These are phyloP conservation scores for Fusarium foetens DNA, from an alignment of 2,329 filamentous ascomycete genomes.

Conservation along the genomic window DNA sequence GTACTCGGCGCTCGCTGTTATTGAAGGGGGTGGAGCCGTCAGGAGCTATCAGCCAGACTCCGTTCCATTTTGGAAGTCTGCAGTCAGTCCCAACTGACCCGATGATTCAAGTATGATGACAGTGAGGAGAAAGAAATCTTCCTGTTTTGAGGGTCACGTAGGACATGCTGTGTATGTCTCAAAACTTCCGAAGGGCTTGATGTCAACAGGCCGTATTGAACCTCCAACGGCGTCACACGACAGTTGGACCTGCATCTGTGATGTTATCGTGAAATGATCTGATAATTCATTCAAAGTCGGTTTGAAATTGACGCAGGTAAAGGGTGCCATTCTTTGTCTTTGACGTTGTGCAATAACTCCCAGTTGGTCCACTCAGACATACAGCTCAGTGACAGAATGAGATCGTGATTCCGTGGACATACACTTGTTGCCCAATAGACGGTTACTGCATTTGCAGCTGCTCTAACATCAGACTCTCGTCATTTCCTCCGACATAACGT, in stretches of 20 bases:
- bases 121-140: background rate
- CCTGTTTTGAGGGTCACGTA: background rate
- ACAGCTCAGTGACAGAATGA: background rate
- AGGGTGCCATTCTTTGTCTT: background rate
- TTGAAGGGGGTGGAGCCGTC: background rate
- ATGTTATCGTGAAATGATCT: constrained; percentile 26
- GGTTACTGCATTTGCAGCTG: constrained; percentile 1
- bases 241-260: constrained; percentile 35
- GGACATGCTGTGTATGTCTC: constrained; percentile 23
- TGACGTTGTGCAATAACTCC: background rate
- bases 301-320: constrained; percentile 25
- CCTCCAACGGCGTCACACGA: constrained; percentile 28
- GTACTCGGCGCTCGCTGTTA: background rate
- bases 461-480: background rate
- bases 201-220: constrained; percentile 13
- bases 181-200: constrained; percentile 29
- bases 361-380: background rate
- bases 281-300: constrained; percentile 3
- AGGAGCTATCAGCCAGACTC: background rate
- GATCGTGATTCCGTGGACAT: background rate
- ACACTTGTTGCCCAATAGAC: background rate
- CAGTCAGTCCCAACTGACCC: background rate
- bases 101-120: background rate
- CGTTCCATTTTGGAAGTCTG: background rate
- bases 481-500: background rate